Conservation (phyloP, 768 basidiomycete species). For the Suillus subalutaceus region DNA sequence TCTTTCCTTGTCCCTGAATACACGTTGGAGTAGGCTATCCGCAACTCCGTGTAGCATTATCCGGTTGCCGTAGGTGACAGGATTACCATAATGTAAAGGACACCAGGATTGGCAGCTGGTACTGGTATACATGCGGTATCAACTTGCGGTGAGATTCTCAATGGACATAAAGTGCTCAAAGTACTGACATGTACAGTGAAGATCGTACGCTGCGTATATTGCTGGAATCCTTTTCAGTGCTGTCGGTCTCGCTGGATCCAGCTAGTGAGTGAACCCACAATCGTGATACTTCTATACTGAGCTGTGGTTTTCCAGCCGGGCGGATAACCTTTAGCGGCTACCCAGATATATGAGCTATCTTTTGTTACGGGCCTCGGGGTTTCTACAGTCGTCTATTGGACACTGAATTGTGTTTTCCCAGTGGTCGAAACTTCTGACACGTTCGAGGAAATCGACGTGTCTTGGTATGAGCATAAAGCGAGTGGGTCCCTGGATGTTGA, state of each 20-base stretch:
- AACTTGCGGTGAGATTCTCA: conserved; percentile 58
- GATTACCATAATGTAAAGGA: too few relatives aligned
- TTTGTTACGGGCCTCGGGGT: conserved; percentile 85
- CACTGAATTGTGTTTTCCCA: conserved; percentile 61
- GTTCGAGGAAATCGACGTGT: conserved; percentile 62
- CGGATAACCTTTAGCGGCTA: conserved; percentile 65
- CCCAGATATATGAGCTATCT: conserved; percentile 70
- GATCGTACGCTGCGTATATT: conserved; percentile 68
- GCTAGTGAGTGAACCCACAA: conserved; percentile 52
- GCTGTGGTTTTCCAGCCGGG: conserved; percentile 44
- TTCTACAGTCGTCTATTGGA: conserved; percentile 64
- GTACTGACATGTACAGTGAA: conserved; percentile 22
- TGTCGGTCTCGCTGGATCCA: conserved; percentile 68
- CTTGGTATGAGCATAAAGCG: conserved; percentile 22
- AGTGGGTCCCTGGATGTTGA: not conserved
- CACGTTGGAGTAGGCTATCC: conserved; percentile 27
- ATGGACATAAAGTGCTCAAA: conserved; percentile 17
- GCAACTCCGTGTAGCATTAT: too few relatives aligned
- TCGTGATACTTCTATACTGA: not conserved
- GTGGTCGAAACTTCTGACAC: conserved; percentile 48
- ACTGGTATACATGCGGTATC: conserved; percentile 73
- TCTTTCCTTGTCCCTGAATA: conserved; percentile 72
- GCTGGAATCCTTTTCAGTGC: conserved; percentile 81
- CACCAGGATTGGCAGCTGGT: conserved; percentile 46
- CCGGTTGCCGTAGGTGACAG: too few relatives aligned